Base-by-base conservation (phyloP, 352 stramenopile species). In the Globisporangium lucens region DNA sequence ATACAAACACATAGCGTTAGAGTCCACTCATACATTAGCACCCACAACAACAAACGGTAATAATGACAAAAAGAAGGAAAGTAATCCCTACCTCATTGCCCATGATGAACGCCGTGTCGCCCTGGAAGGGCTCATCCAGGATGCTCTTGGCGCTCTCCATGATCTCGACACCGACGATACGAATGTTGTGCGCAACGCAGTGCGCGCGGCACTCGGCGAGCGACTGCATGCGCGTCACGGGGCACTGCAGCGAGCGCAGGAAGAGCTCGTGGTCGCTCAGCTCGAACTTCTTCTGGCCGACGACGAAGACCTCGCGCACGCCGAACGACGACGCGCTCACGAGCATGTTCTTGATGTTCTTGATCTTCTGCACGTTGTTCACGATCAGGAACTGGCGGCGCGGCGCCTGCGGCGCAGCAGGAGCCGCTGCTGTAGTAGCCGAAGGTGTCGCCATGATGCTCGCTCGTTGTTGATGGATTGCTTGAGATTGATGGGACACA, bases 141-240 rank as follows among this genome's bases (percentile, higher is more conserved):
- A 97, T 77, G 65, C 82, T 85, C 63, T 90, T 78, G 8, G 95
- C 92, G 36, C 82, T 68, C 22, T 83, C 72, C 74, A 98, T 83
- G 69, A 99, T 98, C 80, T 99, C 97, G 2, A 99, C 92, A 24
- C 95, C 97, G 49, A 97, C 73, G 65, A 99, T 89, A 22, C 77
- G 80, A 63, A 98, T 97, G 15, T 62, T 49, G 61, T 73, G 65
- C 65, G 82, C 67, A 29, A 73, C 24, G 35, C 95, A 90, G 70
- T 93, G 77, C 47, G 69, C 73, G 22, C 89, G 76, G 61, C 82
- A 97, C 69, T 97, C 88, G 38, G 83, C 76, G 43, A 97, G 88
- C 63, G 86, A 94, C 41, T 79, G 72, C 67, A 97, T 87, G 49
- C 82, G 83, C 61, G 78, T 80, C 36, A 97, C 77, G 22, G 74